Evolutionary conservation across 768 basidiomycete species (phyloP), one percentile per base, ranked within the genome.

Genomic region (Panaeolus papilionaceus): DNA sequence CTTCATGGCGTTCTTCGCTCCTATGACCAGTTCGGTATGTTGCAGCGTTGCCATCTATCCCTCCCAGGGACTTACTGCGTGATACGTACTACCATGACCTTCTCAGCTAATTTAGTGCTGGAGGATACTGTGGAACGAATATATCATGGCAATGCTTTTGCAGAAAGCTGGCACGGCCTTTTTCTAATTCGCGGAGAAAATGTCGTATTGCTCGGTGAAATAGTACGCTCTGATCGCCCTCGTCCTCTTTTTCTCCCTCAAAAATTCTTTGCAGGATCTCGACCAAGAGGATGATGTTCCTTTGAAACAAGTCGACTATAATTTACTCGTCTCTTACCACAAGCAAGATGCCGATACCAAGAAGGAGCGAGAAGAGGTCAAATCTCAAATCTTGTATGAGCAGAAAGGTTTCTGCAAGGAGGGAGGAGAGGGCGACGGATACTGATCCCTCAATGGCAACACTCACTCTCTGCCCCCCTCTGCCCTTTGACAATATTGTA

Each of bases 151-250:
- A 89, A 91, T 74, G 87, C 90, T 62, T 98, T 91, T 77, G 96
- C 95, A 14, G 95, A 99, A 75, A 89, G 86, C 72, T 92, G 90
- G 83, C 87, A 90, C 68, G 97, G 96, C 3, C 86, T 99, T 37
- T 96, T 94, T 80, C 87, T 99, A 70, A 96, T 99, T 71, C 89
- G 98, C 65, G 98, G 98, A 62, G 98, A 99, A 84, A 99, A 99
- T 77, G 98, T 99, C 16, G 98, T 99, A 39, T 81, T 98, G 68
- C 82, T 99, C 23, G 98, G 98, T 42, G 98, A 99, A 85, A 93
- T 99, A 69, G 98, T 97, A 73, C 77, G 94, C 39, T 47, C 6
- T 61, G n/a, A 4, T 33, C 40, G 70, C 63, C 67, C 26, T 11
- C 39, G 9, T 38, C 62, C 26, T n/a, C 61, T 38, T 58, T 61